Base-by-base conservation (phyloP, 495 filamentous ascomycete species). In the Margaritispora aquatica region DNA sequence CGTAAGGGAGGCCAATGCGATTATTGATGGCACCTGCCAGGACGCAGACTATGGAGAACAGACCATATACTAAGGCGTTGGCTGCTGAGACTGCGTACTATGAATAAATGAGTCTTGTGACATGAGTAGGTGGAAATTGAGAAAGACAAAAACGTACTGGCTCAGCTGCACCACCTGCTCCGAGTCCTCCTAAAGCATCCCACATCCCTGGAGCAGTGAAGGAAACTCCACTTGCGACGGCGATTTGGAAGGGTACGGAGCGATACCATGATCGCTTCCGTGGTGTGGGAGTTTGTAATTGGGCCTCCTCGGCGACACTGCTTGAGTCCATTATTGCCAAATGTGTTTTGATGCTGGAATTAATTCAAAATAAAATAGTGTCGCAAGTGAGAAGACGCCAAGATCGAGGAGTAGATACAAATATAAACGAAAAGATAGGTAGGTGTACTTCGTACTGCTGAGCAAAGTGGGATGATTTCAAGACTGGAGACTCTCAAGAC, bases 1-100 rank as follows among this genome's bases (percentile, higher is more conserved):
- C 69, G 55, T 65, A 69, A 0, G 52, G 60, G 19, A 69, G 58
- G 11, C 69, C 69, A 57, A 71, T 69, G 55, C 69, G 63, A 51
- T 71, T 71, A 62, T 69, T 71, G 21, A 71, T 68, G 2, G 67
- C 67, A 21, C 69, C 67, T 1, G 67, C 69, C 5, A 65, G 65
- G 0, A 71, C 65, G 38, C 69, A 71, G n/a, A 69, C 67, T 48
- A 69, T 46, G 22, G 67, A 50, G 55, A 71, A 69, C 10, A 71
- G 67, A 1, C 67, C 67, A 47, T 69, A 71, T 0, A 71, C 65
- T 7, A 71, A 54, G 1, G 69, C 67, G 49, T 71, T 71, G 36
- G 67, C 69, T 0, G 69, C 69, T 1, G 65, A 68, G 3, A 71
- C 69, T 13, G 67, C 67, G 49, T 71, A 69, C 47, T 50, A 17